These are phyloP conservation scores for Cicer arietinum DNA, from an alignment of 306 rosid genomes.

Conservation along the genomic window DNA sequence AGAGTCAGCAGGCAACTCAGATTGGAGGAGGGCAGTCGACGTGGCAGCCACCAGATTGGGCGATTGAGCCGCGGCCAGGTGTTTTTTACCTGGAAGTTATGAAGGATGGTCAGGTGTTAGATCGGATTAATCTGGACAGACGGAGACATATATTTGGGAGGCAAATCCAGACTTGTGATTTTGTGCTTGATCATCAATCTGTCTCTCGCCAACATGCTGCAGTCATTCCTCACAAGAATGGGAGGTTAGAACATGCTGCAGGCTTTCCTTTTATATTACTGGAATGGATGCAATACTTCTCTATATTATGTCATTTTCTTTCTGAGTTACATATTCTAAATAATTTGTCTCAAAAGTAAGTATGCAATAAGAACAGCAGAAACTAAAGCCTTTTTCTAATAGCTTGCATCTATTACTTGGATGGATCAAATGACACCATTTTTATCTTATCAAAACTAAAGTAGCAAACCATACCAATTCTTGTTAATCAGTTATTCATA, in stretches of 20 bases:
- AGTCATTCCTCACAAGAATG: conserved; percentile 93
- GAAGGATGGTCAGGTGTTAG: conserved; percentile 86
- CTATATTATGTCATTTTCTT: neutral
- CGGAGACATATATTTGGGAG: conserved; percentile 85
- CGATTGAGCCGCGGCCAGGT: conserved; percentile 87
- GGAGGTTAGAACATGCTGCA: conserved; percentile 65
- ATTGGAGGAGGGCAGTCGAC: conserved; percentile 87
- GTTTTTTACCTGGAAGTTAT: conserved; percentile 84
- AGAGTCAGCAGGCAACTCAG: conserved; percentile 70
- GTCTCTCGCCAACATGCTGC: conserved; percentile 99
- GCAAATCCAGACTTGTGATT: conserved; percentile 81
- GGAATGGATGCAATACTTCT: conserved; percentile 14
- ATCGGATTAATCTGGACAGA: conserved; percentile 71
- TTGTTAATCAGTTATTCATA: neutral
- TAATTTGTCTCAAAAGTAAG: conserved; percentile 6
- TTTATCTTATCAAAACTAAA: neutral
- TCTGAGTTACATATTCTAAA: conserved; percentile 5
- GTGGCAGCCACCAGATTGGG: conserved; percentile 99
- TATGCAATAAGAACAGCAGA: neutral
- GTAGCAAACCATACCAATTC: conserved; percentile 6
- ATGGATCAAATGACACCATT: neutral
- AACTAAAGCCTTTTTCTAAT: neutral
- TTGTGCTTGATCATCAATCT: conserved; percentile 94
- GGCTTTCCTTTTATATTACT: conserved; percentile 28
- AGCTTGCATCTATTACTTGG: neutral